Conservation (phyloP, 2,329 filamentous ascomycete species). For the Fusarium tuaranense region DNA sequence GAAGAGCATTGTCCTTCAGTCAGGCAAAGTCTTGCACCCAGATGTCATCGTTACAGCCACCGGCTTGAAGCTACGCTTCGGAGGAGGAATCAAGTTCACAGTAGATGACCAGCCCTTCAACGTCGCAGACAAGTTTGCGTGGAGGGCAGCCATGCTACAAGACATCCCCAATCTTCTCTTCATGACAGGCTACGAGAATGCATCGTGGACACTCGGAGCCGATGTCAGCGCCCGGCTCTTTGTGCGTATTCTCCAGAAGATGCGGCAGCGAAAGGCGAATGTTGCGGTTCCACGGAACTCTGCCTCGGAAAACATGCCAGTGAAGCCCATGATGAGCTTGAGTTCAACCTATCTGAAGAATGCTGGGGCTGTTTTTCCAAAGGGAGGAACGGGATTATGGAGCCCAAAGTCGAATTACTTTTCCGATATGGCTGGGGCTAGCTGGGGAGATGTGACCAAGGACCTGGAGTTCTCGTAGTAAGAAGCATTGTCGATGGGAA, state of each 20-base stretch:
- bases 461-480: conserved; percentile 34
- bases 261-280: conserved; percentile 57
- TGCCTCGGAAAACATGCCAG: conserved; percentile 50
- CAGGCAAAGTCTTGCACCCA: conserved; percentile 59
- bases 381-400: conserved; percentile 54
- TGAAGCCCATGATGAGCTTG: conserved; percentile 55
- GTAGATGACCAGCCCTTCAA: conserved; percentile 63
- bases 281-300: conserved; percentile 58
- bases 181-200: conserved; percentile 70
- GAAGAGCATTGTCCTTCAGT: conserved; percentile 56
- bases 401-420: conserved; percentile 48
- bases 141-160: conserved; percentile 72
- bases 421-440: conserved; percentile 44
- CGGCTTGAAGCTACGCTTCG: conserved; percentile 67
- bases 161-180: conserved; percentile 71
- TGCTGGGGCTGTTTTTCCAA: conserved; percentile 57
- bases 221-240: conserved; percentile 65
- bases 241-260: conserved; percentile 62
- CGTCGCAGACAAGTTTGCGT: conserved; percentile 61
- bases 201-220: conserved; percentile 71
- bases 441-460: conserved; percentile 45
- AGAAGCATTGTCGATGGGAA: not conserved
- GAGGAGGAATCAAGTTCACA: conserved; percentile 61
- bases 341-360: conserved; percentile 64
- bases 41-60: conserved; percentile 76